Base-by-base conservation (phyloP, 2,329 filamentous ascomycete genomes). In the Sarocladium brachiariae region DNA sequence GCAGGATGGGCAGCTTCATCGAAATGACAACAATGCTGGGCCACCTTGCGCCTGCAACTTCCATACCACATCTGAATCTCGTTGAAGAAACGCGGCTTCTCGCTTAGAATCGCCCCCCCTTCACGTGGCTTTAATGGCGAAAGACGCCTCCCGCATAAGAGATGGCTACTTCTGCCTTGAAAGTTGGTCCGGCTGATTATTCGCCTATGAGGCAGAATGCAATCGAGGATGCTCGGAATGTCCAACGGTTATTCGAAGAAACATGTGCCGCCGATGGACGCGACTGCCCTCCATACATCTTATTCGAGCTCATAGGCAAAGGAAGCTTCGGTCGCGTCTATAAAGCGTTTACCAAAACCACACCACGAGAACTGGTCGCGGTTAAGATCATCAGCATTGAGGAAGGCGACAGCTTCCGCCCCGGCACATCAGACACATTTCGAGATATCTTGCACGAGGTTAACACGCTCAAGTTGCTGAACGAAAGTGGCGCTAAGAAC, bases 301-400 rank as follows among this genome's bases (percentile, higher is more conserved):
- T 89, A 31, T 73, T 78, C 11, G 85, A 89, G 63, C 72, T 89
- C 50, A 88, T 88, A 57, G 86, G 86, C 51, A 89, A 89, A 62
- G 86, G 86, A 37, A 82, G 79, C 54, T 89, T 85, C 61, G 86
- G 86, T 2, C 78, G 84, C 31, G 86, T 89, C 14, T 89, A 87
- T 68, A 88, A 86, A 65, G 83, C 75, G 27, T 72, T 66, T n/a
- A 66, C 71, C 16, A 52, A 70, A 30, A 30, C 27, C 37, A 70
- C 66, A 39, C 71, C 70, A 2, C 68, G 70, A 33, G 65, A 76
- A 55, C 67, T 87, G 19, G 85, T 89, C 19, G 86, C 86, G 16
- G 78, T 90, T 62, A 90, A 93, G 68, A 91, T 91, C 58, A 88
- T 91, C 60, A 86, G 91, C 63, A 87, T 92, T 43, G 88, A 93